Evolutionary conservation across 2,329 filamentous ascomycete species (phyloP), one percentile per base, ranked within the genome.

Genomic region (Exophiala sp.): DNA sequence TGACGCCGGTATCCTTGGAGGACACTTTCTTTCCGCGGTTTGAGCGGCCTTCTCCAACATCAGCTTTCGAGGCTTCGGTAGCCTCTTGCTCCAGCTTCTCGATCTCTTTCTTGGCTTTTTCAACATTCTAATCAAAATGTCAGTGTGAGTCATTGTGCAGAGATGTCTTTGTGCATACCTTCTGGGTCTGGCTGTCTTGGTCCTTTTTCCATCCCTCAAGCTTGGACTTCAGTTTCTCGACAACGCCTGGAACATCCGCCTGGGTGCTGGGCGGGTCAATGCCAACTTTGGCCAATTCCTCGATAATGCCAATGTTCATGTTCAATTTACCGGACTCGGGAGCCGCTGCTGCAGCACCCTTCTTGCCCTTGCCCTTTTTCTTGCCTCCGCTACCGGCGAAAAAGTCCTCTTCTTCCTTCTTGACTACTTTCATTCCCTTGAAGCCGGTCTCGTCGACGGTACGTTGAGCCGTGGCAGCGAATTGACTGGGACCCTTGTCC

Each of bases 91-190:
- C 83, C 40, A 97, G 83, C 63, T 86, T 85, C 69, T 91, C 89
- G 60, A 99, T 95, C 73, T 96, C 91, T 74, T 92, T 92, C 79
- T 96, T 88, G 58, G 94, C 94, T 75, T 96, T 96, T 61, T 90
- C 89, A 58, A 97, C 87, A 79, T 99, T 99, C 94, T 97, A 66
- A 2, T 24, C 75, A 67, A 54, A 62, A 60, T 50, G 53, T 62
- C 55, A 66, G 61, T 56, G 60, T 40, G 29, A 59, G 47, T 54
- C 38, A 50, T 54, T 29, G 46, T 39, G 24, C 18, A 4, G 39
- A 39, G 4, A 12, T n/a, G 43, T 35, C 33, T 29, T 18, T 18
- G 16, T 29, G 14, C 86, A 79, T 76, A 96, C 94, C 77, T 89
- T 87, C 71, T 94, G 83, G 16, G 94, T 99, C 80, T 96, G 90